Percentiles rank a stretch among this genome's conserved stretches.
Conservation (phyloP, 2,329 filamentous ascomycete species). For the Aspergillus nomiae region DNA sequence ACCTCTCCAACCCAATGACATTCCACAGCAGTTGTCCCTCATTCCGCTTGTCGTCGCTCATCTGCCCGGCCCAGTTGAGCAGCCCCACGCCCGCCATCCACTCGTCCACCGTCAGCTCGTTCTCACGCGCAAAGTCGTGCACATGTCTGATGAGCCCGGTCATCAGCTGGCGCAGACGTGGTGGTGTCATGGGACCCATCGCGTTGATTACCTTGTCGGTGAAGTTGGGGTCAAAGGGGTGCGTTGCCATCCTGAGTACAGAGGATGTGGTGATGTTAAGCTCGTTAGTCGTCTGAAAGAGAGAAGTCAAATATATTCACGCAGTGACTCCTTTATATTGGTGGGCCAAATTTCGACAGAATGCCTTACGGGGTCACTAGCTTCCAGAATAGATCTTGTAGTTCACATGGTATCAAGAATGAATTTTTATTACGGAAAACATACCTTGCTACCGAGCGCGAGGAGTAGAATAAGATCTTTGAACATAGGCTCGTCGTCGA, state of each 20-base stretch:
- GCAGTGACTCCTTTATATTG: too few species aligned
- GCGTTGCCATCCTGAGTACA: conserved; percentile 21
- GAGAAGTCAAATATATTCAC: too few species aligned
- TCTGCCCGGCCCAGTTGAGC: conserved; percentile 65
- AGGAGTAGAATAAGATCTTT: too few species aligned
- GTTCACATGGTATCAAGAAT: too few species aligned
- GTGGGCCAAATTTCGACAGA: too few species aligned
- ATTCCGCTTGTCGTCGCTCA: conserved; percentile 64
- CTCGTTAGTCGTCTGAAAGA: too few species aligned
- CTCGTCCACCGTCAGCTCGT: conserved; percentile 60
- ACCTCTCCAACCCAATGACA: conserved; percentile 61
- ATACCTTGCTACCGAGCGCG: too few species aligned
- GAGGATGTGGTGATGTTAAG: too few species aligned
- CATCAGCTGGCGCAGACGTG: conserved; percentile 66
- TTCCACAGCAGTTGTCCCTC: conserved; percentile 64
- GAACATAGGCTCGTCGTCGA: too few species aligned
- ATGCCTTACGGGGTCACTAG: too few species aligned
- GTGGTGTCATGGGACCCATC: conserved; percentile 70
- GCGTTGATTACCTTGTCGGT: conserved; percentile 74
- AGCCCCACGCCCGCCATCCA: conserved; percentile 59
- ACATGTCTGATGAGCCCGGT: conserved; percentile 55
- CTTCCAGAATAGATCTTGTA: too few species aligned
- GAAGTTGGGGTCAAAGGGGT: conserved; percentile 49
- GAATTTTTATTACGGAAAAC: too few species aligned
- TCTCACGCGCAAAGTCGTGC: conserved; percentile 62